A percentile compares a stretch with the other conserved stretches of the same genome.
Conservation (phyloP, 129 eudicot genomes). For the Solidago caesia region DNA sequence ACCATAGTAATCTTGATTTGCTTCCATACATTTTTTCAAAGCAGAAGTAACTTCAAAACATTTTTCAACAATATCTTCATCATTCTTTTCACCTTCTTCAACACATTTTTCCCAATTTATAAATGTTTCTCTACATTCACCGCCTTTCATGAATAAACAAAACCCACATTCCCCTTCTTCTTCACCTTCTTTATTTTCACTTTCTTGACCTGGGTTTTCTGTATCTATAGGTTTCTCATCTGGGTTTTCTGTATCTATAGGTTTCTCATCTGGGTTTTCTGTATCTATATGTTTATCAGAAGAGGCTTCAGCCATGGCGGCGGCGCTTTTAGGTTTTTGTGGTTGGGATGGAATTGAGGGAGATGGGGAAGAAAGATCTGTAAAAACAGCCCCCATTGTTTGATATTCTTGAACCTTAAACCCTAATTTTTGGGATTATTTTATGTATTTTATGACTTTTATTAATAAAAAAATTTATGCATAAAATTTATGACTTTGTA, state of each 20-base stretch:
- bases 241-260: constrained; percentile 29
- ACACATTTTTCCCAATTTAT: constrained; percentile 63
- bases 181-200: constrained; percentile 22
- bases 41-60: constrained; percentile 44
- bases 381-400: background rate
- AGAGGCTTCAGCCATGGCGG: constrained; percentile 20
- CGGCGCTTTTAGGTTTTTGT: constrained; percentile 27
- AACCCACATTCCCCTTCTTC: constrained; percentile 62
- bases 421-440: background rate
- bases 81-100: constrained; percentile 58
- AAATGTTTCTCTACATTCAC: constrained; percentile 61
- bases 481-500: no score
- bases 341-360: constrained; percentile 8
- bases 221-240: constrained; percentile 20
- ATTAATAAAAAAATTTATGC: no score
- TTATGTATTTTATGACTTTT: no score
- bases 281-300: constrained; percentile 18
- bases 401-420: constrained; percentile 24
- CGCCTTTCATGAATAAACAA: constrained; percentile 74
- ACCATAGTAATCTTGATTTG: constrained; percentile 56
- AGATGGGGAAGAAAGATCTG: constrained; percentile 21
- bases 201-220: constrained; percentile 17
- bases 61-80: constrained; percentile 55
- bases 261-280: constrained; percentile 1
- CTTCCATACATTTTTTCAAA: constrained; percentile 85